phyloP scores from a whole-genome alignment of 176 grass and related monocot species.

The Juncus effusus region DNA sequence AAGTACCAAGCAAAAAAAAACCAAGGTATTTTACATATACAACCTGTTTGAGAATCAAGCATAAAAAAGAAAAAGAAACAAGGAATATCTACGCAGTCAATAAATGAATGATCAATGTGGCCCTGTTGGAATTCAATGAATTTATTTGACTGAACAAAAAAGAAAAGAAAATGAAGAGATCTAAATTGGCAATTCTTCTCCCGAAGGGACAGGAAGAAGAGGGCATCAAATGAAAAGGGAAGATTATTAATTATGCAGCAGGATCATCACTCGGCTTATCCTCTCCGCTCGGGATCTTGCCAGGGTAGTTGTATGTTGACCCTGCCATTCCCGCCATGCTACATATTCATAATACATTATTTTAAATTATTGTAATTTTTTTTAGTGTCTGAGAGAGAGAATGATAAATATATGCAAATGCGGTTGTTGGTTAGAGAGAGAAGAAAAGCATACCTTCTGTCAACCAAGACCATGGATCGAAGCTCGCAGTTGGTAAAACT shows the following conservation, averaged over 20 bases:
- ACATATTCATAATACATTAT: not conserved
- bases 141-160: not conserved
- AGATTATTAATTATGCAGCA: not conserved
- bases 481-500: constrained; percentile 90
- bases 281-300: constrained; percentile 40
- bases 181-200: not conserved
- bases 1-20: no score
- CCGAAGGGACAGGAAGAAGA: not conserved
- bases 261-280: constrained; percentile 47
- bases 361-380: not conserved
- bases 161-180: not conserved
- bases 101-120: not conserved
- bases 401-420: not conserved
- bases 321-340: constrained; percentile 49
- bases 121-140: not conserved
- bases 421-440: not conserved
- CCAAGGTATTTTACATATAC: no score
- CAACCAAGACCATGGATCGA: constrained; percentile 64
- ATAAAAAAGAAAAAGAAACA: no score
- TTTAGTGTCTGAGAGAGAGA: not conserved
- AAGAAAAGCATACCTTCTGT: constrained; percentile 52
- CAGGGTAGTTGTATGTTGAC: constrained; percentile 45
- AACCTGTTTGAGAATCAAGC: no score
- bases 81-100: no score
- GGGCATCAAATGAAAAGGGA: not conserved